Percentiles rank a stretch among this genome's conserved stretches.
Evolutionary conservation across 1,284 basidiomycete species (phyloP).

Genomic region (Cystobasidiaceae sp.): DNA sequence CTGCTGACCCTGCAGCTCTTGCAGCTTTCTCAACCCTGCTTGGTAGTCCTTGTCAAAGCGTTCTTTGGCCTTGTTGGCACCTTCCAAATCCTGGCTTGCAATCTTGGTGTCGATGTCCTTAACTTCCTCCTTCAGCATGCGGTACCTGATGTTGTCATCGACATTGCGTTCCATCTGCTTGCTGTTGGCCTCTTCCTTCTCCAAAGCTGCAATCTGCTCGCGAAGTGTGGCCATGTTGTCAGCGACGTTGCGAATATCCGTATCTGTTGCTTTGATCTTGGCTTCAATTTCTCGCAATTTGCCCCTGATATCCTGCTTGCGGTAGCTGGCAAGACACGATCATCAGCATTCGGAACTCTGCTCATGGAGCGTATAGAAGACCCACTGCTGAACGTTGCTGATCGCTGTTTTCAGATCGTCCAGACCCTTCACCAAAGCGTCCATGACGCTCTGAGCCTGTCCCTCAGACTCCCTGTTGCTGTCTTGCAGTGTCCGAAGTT

Average conservation of each 20-base stretch:
- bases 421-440: slow-evolving; percentile 61
- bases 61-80: slow-evolving; percentile 68
- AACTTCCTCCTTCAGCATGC: slow-evolving; percentile 65
- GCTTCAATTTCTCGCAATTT: slow-evolving; percentile 60
- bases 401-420: slow-evolving; percentile 62
- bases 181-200: slow-evolving; percentile 46
- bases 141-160: slow-evolving; percentile 76
- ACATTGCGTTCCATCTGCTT: slow-evolving; percentile 56
- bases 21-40: slow-evolving; percentile 56
- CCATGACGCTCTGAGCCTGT: slow-evolving; percentile 56
- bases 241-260: slow-evolving; percentile 42
- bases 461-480: slow-evolving; percentile 25
- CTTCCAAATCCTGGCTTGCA: slow-evolving; percentile 69
- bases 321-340: neutral
- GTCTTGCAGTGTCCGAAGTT: slow-evolving; percentile 21
- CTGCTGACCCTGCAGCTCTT: slow-evolving; percentile 59
- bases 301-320: slow-evolving; percentile 62
- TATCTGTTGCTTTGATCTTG: slow-evolving; percentile 51
- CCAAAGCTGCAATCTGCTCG: slow-evolving; percentile 52
- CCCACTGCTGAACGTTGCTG: slow-evolving; percentile 58
- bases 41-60: slow-evolving; percentile 79
- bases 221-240: slow-evolving; percentile 52
- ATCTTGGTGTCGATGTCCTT: slow-evolving; percentile 66
- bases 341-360: neutral
- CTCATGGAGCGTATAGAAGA: no score